Evolutionary conservation across 208 protist genomes (phyloP), one percentile per base, ranked within the genome.

Genomic region (Wallacemonas sp.): DNA sequence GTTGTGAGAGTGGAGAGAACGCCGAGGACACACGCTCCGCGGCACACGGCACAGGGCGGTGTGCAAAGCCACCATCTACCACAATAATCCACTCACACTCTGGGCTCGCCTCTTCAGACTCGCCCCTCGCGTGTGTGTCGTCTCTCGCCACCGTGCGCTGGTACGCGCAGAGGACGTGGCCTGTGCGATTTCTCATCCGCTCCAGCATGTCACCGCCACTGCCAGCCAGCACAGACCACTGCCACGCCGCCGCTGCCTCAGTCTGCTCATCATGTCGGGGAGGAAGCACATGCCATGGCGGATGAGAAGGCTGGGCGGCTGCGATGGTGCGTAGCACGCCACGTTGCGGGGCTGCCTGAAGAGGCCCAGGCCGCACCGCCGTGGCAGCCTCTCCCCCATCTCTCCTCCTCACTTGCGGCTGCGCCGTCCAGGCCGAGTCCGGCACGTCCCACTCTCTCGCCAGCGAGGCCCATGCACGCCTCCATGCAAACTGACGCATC

Each of bases 361-460:
- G 30, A 11, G 51, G 51, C 2, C 30, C 28, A 21, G n/a, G n/a
- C n/a, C n/a, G n/a, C n/a, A n/a, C n/a, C n/a, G n/a, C n/a, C n/a
- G n/a, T n/a, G n/a, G n/a, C n/a, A n/a, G n/a, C n/a, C n/a, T n/a
- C n/a, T n/a, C n/a, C n/a, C n/a, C n/a, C 45, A 42, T 11, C 38
- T 42, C 17, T 17, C 38, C 11, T 42, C 38, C 12, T 42, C 38
- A 0, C 9, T 1, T 8, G 42, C 42, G n/a, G 9, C 42, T 8
- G 8, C 46, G 22, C 9, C 2, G 46, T 54, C 46, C 11, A 24
- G 5, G 42, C 22, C 11, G 42, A 41, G 36, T 6, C 14, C 9
- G 36, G 9, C 36, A 38, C 31, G n/a, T 39, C 51, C 51, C 51
- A 58, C 30, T 33, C 51, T 31, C 30, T 31, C 15, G 51, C 51